These are phyloP conservation scores for Blepharisma japonicum DNA, from an alignment of 73 alveolate species.

Conservation along the genomic window DNA sequence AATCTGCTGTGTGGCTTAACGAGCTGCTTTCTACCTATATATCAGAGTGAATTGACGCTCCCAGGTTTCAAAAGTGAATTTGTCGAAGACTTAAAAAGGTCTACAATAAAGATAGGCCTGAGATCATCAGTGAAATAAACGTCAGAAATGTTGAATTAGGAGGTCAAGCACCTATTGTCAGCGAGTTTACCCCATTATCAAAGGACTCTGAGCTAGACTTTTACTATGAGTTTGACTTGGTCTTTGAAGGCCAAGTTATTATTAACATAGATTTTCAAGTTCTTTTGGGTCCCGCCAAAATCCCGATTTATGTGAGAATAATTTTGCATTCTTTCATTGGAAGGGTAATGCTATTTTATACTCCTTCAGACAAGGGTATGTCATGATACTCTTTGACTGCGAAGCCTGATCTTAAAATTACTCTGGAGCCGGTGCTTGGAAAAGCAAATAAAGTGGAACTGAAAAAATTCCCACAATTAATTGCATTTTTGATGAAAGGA, in stretches of 20 bases:
- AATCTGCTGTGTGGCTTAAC: not conserved
- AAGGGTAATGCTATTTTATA: not conserved
- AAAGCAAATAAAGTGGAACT: not conserved
- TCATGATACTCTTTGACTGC: not conserved
- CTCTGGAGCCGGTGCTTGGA: slow-evolving; percentile 3
- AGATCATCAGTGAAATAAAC: not conserved
- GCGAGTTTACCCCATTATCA: not conserved
- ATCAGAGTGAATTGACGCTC: not conserved
- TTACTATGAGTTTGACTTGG: not conserved
- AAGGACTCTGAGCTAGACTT: not conserved
- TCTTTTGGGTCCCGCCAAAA: not conserved
- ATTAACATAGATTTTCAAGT: not conserved
- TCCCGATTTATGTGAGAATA: not conserved
- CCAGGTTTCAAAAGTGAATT: not conserved
- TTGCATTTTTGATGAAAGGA: not conserved
- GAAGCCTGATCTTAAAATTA: not conserved
- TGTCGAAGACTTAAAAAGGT: not conserved
- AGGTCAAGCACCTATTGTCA: not conserved
- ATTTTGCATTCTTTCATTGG: not conserved
- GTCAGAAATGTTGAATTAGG: slow-evolving; percentile 10
- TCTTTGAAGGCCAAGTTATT: not conserved
- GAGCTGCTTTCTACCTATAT: not conserved
- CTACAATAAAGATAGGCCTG: slow-evolving; percentile 4
- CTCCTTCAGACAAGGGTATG: not conserved
- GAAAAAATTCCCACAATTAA: not conserved